These are phyloP conservation scores for Cyclotella cryptica DNA, from an alignment of 108 stramenopile species.

Conservation along the genomic window DNA sequence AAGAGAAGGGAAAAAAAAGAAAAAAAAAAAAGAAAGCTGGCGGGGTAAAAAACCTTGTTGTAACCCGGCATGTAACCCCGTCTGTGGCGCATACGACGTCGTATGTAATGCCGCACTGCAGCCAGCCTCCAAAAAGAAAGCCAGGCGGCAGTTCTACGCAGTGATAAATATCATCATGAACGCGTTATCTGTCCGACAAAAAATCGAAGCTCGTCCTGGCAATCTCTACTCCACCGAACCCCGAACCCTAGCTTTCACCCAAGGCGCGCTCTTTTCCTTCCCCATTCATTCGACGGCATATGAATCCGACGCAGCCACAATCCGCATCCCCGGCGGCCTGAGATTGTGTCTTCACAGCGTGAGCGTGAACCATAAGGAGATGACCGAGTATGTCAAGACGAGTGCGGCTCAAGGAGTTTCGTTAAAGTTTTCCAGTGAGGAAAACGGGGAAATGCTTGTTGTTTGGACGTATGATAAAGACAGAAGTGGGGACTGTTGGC, in stretches of 20 bases:
- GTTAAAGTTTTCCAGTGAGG: conserved; percentile 50
- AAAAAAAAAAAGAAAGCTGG: too few relatives aligned
- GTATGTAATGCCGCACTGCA: too few relatives aligned
- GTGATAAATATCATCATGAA: too few relatives aligned
- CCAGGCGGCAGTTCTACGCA: too few relatives aligned
- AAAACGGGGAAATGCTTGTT: conserved; percentile 49
- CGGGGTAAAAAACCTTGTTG: too few relatives aligned
- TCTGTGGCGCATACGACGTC: too few relatives aligned
- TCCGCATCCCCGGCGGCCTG: conserved; percentile 41
- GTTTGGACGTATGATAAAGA: conserved; percentile 50
- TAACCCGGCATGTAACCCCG: too few relatives aligned
- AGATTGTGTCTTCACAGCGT: conserved; percentile 18
- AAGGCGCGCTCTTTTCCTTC: conserved; percentile 45
- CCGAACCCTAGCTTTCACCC: conserved; percentile 41
- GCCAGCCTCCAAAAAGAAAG: too few relatives aligned
- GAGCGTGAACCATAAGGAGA: conserved; percentile 32
- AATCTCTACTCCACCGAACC: conserved; percentile 28
- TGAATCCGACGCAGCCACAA: conserved; percentile 48
- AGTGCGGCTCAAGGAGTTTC: conserved; percentile 20
- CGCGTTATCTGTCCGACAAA: conserved; percentile 39
- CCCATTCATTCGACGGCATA: conserved; percentile 44
- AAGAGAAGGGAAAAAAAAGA: too few relatives aligned
- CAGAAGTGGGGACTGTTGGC: conserved; percentile 32
- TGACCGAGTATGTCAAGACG: conserved; percentile 28
- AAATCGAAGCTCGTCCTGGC: conserved; percentile 40